Evolutionary conservation across 345 rosid genomes (phyloP), one percentile per base, ranked within the genome.

Genomic region (Luvunga scandens): DNA sequence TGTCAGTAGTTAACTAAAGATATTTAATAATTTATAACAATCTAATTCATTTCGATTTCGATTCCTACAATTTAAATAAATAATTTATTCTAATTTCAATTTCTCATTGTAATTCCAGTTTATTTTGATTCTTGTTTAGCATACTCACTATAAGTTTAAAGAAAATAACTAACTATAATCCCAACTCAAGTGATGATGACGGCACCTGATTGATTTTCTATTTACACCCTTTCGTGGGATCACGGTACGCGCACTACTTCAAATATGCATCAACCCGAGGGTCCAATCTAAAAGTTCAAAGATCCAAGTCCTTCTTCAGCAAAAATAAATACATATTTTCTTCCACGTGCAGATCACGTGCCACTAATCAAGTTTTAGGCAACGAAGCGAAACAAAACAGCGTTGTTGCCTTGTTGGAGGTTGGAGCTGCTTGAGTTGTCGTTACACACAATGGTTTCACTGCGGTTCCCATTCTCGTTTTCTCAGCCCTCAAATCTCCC

Each of bases 391-490:
- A 18, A 16, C 14, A 18, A 2, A 1, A 7, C 2, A 19, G 8
- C 0, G 19, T 1, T 6, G 50, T 45, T 45, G 8, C 0, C 9
- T 1, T 6, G 50, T 45, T 45, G 50, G 18, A 13, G 13, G 50
- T 45, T 45, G 50, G 18, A 45, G 13, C 50, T 45, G 50, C 50
- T 45, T 13, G 50, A 13, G 50, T 16, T 53, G 31, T 14, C 38
- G 27, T 0, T 67, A 12, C 6, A 21, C 25, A 33, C 71, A 33
- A 94, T 93, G 94, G 91, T 84, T 75, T 93, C 94, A 21, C 83
- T 94, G 64, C 91, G 97, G 73, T 91, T 91, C 80, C 97, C 98
- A 7, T 89, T 89, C 92, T 93, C 79, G 90, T 89, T 91, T 82
- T 87, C 92, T 91, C 97, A 87, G 90, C 92, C 92, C 72, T 31